Evolutionary conservation across 208 protist species (phyloP), one percentile per base, ranked within the genome.

Genomic region (Acanthamoeba culbertsoni): DNA sequence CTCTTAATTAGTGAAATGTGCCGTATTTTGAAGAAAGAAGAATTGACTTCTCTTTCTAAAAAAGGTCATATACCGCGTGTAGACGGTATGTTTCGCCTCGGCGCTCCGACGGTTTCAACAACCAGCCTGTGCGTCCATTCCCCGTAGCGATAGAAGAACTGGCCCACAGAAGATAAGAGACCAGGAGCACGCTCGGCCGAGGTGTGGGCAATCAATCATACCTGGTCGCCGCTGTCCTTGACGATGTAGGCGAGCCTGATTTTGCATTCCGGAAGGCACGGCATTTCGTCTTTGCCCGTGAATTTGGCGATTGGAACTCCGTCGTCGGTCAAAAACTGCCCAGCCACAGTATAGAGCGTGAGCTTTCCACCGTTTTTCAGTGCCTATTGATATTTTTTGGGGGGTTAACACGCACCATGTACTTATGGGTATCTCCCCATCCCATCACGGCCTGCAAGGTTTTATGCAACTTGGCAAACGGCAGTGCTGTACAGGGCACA

Each of bases 401-500:
- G n/a, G n/a, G 33, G n/a, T 31, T 14, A 14, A 31, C n/a, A 77
- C 31, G 65, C n/a, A 77, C 65, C 65, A 77, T 28, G 33, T 77
- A 77, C 31, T 28, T 77, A 16, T 35, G n/a, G 14, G 14, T 28
- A 20, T 40, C 65, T n/a, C n/a, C 31, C 65, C 65, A 77, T 31
- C 65, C 65, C 20, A 77, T 14, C 31, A 77, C 33, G 18, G n/a
- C n/a, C n/a, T 77, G 65, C n/a, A 77, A n/a, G 18, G 33, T 40
- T 31, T 77, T 77, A n/a, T 77, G 65, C 65, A 77, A 42, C 65
- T 77, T 77, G n/a, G n/a, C 14, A 16, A 77, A 31, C n/a, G 12
- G 65, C 20, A 77, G 65, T 14, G 65, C 65, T 77, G 65, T 77
- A 59, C n/a, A n/a, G n/a, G n/a, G n/a, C n/a, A n/a, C n/a, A n/a